Conservation (phyloP, 331 rosid species). For the Quercus phellos region DNA sequence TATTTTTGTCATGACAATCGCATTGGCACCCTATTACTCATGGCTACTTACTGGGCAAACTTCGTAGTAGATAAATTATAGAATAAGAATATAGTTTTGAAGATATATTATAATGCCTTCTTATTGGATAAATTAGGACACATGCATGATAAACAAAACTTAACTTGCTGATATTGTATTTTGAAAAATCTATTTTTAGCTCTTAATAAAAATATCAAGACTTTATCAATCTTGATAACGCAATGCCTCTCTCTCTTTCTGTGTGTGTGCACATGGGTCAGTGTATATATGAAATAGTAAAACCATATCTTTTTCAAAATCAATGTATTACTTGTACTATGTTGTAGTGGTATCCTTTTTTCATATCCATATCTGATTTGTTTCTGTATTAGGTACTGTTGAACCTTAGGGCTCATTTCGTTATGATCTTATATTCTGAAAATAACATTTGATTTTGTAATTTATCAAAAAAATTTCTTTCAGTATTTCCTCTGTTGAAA, state of each 20-base stretch:
- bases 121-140: background rate
- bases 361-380: no score
- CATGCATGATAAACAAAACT: background rate
- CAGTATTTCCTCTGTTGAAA: background rate
- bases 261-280: no score
- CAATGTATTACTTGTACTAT: background rate
- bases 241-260: background rate
- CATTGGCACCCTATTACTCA: background rate
- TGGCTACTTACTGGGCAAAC: background rate
- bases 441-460: background rate
- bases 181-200: background rate
- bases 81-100: background rate
- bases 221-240: background rate
- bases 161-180: background rate
- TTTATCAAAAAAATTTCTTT: background rate
- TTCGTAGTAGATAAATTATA: no score
- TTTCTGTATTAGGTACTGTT: background rate
- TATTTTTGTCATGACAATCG: background rate
- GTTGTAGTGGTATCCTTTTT: background rate
- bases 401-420: background rate
- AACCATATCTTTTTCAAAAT: no score
- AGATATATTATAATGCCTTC: background rate
- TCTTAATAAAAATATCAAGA: background rate
- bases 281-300: no score
- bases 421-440: background rate